Base-by-base conservation (phyloP, 164 flowering plant genomes). In the Malania oleifera region DNA sequence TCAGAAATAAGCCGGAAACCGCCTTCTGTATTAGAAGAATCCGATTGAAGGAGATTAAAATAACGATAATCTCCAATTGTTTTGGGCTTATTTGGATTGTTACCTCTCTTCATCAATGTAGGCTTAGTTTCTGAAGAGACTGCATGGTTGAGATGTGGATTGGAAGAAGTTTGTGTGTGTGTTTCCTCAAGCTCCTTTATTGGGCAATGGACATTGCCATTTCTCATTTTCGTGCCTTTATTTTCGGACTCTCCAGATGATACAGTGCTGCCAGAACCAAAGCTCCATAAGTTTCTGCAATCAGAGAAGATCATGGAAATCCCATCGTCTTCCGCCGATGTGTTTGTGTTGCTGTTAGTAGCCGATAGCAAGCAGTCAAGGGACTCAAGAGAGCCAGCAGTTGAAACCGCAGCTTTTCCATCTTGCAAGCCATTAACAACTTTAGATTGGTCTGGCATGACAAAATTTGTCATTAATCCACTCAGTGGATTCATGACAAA, bases 301-400 rank as follows among this genome's bases (percentile, higher is more conserved):
- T 81, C 84, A 7, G 90, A 75, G 47, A 83, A 74, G 23, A 85
- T 53, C 66, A 74, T 67, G 38, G 96, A 84, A 51, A 88, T 77
- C 24, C 73, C 89, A 61, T 80, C 90, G 37, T 86, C 90, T 46
- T 82, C 84, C 11, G 49, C 71, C 0, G 85, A 78, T 17, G 77
- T 74, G 25, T 81, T 82, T 0, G 82, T 72, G 70, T 74, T 73
- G 78, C 83, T 85, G 51, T 79, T 83, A 8, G 85, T 70, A 0
- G 68, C 75, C 2, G 87, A 85, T 0, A 83, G 62, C 67, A 87
- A 64, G 69, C 86, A 83, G 18, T 83, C 84, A 1, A 82, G 74
- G 2, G 95, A 75, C 54, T 80, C 93, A 13, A 80, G 54, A 35
- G 91, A 79, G 31, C 60, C 74, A 0, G 70, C 23, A 1, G 27